A percentile compares a stretch with the other conserved stretches of the same genome.
Evolutionary conservation across 495 filamentous ascomycete genomes (phyloP).

Genomic region (Penicillium verhagenii): DNA sequence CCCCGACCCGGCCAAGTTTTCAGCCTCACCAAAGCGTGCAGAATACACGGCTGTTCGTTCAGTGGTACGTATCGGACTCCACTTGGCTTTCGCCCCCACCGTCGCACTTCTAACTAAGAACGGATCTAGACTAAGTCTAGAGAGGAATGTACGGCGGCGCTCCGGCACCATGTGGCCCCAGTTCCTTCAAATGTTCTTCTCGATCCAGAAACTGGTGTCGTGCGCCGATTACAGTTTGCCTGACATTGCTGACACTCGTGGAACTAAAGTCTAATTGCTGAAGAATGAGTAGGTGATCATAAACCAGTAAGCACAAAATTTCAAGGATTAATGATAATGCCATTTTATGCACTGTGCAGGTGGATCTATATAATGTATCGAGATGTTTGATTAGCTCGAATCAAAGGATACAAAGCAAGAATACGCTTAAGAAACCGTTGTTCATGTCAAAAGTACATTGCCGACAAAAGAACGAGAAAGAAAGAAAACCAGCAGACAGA

Average conservation of each 20-base stretch:
- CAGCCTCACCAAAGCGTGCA: conserved; percentile 1
- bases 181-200: background rate
- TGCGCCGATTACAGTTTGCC: background rate
- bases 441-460: too few species aligned
- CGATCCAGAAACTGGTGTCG: conserved; percentile 1
- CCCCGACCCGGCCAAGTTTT: background rate
- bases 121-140: background rate
- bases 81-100: background rate
- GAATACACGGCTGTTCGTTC: background rate
- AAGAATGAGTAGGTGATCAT: background rate
- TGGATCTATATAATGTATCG: too few species aligned
- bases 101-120: background rate
- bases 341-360: background rate
- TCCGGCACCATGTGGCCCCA: background rate
- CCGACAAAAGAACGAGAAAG: background rate
- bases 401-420: too few species aligned
- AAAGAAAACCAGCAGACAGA: background rate
- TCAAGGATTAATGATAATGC: background rate
- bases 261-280: background rate
- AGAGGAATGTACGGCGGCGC: background rate
- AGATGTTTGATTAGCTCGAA: too few species aligned
- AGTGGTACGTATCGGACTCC: conserved; percentile 1
- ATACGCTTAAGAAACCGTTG: too few species aligned
- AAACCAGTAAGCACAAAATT: too few species aligned
- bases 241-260: background rate